Percentiles rank a stretch among this genome's conserved stretches.
Conservation (phyloP, 176 grass and related monocot species). For the Hordeum vulgare region MorexV3_pseudomolecules_assembly NC_058519.1:70463925-70464424, state of each 20-base stretch:
- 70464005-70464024: neutral
- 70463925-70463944: neutral
- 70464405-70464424: no score
- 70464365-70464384: neutral
- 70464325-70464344: neutral
- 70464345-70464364: neutral
- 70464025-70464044: neutral
- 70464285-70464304: neutral
- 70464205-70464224: neutral
- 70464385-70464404: no score
- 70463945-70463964: neutral
- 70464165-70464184: conserved; percentile 43
- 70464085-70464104: conserved; percentile 58
- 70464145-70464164: conserved; percentile 56
- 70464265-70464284: neutral
- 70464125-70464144: conserved; percentile 42
- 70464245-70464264: neutral
- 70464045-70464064: neutral
- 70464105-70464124: conserved; percentile 63
- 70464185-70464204: conserved; percentile 2
- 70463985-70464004: neutral
- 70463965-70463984: neutral
- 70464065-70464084: conserved; percentile 54
- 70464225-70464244: neutral
- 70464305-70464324: neutral